These are phyloP conservation scores for Ophiostoma ulmi DNA, from an alignment of 2,329 filamentous ascomycete genomes.

Conservation along the genomic window DNA sequence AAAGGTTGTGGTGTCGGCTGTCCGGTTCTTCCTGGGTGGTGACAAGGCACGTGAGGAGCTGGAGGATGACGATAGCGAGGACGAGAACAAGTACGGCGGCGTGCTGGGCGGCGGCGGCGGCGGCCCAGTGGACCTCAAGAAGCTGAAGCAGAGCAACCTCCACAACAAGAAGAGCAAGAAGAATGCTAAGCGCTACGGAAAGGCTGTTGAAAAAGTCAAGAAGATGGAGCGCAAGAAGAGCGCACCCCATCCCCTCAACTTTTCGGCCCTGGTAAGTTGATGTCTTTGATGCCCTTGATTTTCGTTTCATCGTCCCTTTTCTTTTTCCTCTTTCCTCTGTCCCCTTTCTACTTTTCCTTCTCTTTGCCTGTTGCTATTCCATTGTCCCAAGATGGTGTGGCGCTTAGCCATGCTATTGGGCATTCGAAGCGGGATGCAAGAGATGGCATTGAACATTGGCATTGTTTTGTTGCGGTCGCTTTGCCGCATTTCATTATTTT, in stretches of 20 bases:
- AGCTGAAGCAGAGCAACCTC: conserved; percentile 74
- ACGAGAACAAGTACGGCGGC: conserved; percentile 47
- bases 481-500: background rate
- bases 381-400: background rate
- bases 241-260: conserved; percentile 83
- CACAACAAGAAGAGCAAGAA: conserved; percentile 98
- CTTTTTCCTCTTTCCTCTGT: background rate
- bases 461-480: conserved; percentile 1
- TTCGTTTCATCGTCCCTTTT: background rate
- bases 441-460: background rate
- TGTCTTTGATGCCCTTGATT: background rate
- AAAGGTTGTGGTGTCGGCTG: conserved; percentile 82
- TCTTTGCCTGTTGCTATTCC: background rate
- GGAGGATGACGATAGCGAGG: conserved; percentile 82
- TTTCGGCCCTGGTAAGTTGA: conserved; percentile 64
- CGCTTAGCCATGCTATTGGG: background rate
- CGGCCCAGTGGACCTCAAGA: conserved; percentile 62
- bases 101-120: conserved; percentile 25
- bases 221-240: conserved; percentile 81
- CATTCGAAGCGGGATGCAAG: background rate
- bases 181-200: conserved; percentile 70
- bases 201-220: conserved; percentile 77
- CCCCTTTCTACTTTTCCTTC: background rate
- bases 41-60: conserved; percentile 93
- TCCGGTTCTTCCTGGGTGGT: conserved; percentile 90